Evolutionary conservation across 225 moss, liverwort and hornwort genomes (phyloP).

Genomic region (Rhytidiadelphus loreus): DNA sequence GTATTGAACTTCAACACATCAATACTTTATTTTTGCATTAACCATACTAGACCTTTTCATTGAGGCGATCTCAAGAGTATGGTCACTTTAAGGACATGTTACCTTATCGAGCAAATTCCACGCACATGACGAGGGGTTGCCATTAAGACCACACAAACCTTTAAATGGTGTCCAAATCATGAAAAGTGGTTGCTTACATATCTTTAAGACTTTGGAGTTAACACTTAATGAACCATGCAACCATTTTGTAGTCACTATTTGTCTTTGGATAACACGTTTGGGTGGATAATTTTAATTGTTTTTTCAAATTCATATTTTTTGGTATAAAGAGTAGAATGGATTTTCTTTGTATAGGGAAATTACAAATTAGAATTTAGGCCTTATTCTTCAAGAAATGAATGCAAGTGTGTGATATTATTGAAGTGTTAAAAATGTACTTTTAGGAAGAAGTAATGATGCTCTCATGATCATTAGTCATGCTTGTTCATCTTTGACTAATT

Average conservation of each 20-base stretch:
- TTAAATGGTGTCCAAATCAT: background rate
- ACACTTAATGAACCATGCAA: background rate
- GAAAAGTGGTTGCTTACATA: background rate
- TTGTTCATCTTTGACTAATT: background rate
- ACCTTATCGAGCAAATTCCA: background rate
- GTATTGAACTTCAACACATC: background rate
- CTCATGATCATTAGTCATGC: background rate
- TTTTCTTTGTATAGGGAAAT: background rate
- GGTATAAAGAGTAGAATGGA: background rate
- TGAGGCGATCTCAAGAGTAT: fast-evolving
- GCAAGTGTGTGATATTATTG: background rate
- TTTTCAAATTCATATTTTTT: background rate
- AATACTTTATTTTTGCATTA: background rate
- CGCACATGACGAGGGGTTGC: fast-evolving
- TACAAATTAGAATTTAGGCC: background rate
- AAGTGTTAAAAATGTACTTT: background rate
- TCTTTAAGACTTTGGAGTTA: background rate
- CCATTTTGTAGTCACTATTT: background rate
- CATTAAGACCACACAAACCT: background rate
- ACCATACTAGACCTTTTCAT: fast-evolving
- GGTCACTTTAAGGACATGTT: fast-evolving
- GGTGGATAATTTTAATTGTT: background rate
- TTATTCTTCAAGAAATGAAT: background rate
- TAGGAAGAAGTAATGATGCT: fast-evolving
- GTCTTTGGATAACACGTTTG: fast-evolving